Base-by-base conservation (phyloP, 2,329 filamentous ascomycete genomes). In the Scedosporium dehoogii region DNA sequence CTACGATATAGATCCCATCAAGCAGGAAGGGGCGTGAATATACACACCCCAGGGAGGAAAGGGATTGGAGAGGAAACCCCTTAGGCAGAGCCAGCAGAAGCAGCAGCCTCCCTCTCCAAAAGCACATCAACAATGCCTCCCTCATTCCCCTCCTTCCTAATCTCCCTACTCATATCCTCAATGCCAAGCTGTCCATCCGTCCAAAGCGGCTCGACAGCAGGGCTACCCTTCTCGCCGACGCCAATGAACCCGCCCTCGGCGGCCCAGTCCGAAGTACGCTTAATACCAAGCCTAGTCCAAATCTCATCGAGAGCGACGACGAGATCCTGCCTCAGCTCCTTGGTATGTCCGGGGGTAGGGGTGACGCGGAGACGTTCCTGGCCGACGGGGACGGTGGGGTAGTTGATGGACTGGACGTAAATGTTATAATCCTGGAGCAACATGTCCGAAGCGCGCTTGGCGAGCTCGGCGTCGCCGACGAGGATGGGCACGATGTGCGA, bases 371-470 rank as follows among this genome's bases (percentile, higher is more conserved):
- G 87, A 63, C 94, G 88, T 76, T 99, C 94, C 79, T 99, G 92
- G n/a, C 94, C 94, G 6, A 96, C 91, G 2, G 94, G 94, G 2
- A 99, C 94, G 60, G 94, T 99, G 2, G 94, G 94, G 77, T 97
- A 97, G 79, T 99, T 99, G 83, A 99, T 97, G 62, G 91, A 92
- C 78, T 99, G 94, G 27, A 99, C 94, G 73, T 99, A 99, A 72
- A 99, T 97, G 65, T 87, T 85, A 79, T 96, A 90, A 68, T 96
- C 89, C 68, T 89, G 86, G 14, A 99, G 84, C 23, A 99, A 85
- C 79, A 96, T 86, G 73, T 99, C 94, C 25, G 91, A 96, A 6
- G 94, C 94, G 69, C 88, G 82, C 81, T 94, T 97, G 64, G 94
- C 94, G 48, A 96, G 79, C 75, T 94, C 92, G 57, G 94, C 94